A percentile compares a stretch with the other conserved stretches of the same genome.
phyloP scores from a whole-genome alignment of 2,329 filamentous ascomycete species.

The Ceratocystis destructans region DNA sequence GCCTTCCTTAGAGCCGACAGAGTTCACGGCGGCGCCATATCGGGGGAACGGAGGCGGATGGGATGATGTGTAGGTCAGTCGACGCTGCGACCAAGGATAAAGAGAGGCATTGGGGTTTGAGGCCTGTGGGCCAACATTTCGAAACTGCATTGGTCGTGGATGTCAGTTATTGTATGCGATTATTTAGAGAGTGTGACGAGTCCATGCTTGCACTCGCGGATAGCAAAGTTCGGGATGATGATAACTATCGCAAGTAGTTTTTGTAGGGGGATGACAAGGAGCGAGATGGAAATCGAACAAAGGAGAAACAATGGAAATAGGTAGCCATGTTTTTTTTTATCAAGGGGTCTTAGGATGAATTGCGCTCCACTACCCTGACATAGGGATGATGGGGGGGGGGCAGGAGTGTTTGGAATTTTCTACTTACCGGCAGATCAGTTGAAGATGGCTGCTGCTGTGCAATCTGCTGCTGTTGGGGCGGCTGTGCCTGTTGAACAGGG shows the following conservation, averaged over 20 bases:
- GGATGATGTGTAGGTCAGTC: conserved; percentile 69
- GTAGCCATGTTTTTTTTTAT: conserved; percentile 1
- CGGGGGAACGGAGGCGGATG: conserved; percentile 82
- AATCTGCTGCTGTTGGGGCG: conserved; percentile 28
- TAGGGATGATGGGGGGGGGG: not conserved
- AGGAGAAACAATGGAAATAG: conserved; percentile 14
- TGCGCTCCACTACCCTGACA: conserved; percentile 1
- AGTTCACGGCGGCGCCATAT: conserved; percentile 93
- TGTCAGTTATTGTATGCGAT: conserved; percentile 8
- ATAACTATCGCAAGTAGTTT: not conserved
- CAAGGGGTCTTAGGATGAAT: conserved; percentile 10
- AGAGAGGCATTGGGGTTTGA: conserved; percentile 58
- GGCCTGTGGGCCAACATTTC: conserved; percentile 35
- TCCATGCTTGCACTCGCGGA: not conserved
- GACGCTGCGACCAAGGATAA: conserved; percentile 91
- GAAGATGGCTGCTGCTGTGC: conserved; percentile 22
- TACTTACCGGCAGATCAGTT: conserved; percentile 33
- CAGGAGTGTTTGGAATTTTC: conserved; percentile 7
- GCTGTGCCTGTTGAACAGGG: conserved; percentile 13
- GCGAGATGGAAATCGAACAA: not conserved
- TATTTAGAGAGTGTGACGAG: not conserved
- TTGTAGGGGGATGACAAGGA: not conserved
- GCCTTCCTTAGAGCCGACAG: conserved; percentile 84
- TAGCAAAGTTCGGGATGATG: not conserved
- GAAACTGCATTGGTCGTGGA: conserved; percentile 31